Evolutionary conservation across 495 filamentous ascomycete species (phyloP).

Genomic region (Letharia lupina): DNA sequence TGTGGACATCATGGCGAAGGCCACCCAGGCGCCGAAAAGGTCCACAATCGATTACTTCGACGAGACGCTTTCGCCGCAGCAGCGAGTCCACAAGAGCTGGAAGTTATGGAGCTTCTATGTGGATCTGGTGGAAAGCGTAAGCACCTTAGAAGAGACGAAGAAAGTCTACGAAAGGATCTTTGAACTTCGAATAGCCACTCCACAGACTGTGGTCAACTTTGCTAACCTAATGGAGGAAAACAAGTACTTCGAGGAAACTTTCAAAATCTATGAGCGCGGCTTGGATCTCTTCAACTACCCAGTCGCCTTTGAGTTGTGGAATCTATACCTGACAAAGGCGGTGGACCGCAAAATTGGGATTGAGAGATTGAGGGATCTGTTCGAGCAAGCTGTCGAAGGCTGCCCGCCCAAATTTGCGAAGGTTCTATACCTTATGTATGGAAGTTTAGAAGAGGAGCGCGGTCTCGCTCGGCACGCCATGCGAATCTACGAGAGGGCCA

Average conservation of each 20-base stretch:
- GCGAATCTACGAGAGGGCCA: conserved; percentile 97
- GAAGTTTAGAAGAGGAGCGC: conserved; percentile 91
- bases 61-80: conserved; percentile 86
- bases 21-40: conserved; percentile 87
- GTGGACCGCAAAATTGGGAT: conserved; percentile 92
- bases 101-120: conserved; percentile 99
- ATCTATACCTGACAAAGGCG: conserved; percentile 94
- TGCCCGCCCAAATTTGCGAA: conserved; percentile 96
- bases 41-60: conserved; percentile 98
- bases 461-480: conserved; percentile 96
- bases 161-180: conserved; percentile 97
- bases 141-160: conserved; percentile 82
- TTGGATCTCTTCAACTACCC: conserved; percentile 96
- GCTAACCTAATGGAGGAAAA: conserved; percentile 93
- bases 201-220: conserved; percentile 97
- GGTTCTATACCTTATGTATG: conserved; percentile 94
- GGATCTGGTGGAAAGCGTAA: conserved; percentile 91
- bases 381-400: conserved; percentile 92
- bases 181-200: conserved; percentile 94
- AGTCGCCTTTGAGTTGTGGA: conserved; percentile 98
- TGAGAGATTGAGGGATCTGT: conserved; percentile 88
- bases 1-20: conserved; percentile 92
- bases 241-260: conserved; percentile 93
- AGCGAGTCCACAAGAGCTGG: conserved; percentile 98
- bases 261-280: conserved; percentile 94